A percentile compares a stretch with the other conserved stretches of the same genome.
phyloP scores from a whole-genome alignment of 768 basidiomycete species.

The Psilocybe azurescens region DNA sequence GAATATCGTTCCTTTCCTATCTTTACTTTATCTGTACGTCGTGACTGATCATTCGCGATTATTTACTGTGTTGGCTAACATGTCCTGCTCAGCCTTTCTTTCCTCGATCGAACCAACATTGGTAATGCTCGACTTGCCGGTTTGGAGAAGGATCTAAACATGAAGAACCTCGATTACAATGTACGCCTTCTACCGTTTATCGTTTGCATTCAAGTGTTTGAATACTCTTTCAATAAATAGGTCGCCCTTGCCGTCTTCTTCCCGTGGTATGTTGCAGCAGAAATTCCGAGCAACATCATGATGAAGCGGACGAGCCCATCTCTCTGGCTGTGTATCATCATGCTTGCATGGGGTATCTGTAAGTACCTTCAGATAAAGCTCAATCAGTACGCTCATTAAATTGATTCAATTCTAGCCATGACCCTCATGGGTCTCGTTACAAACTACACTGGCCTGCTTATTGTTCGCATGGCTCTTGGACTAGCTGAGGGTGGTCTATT shows the following conservation, averaged over 20 bases:
- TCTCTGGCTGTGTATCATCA: constrained; percentile 37
- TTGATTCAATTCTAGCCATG: constrained; percentile 27
- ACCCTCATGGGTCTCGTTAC: constrained; percentile 35
- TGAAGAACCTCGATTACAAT: constrained; percentile 35
- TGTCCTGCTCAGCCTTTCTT: constrained; percentile 29
- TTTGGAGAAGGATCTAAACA: constrained; percentile 30
- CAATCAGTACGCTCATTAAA: neutral
- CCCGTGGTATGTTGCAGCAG: constrained; percentile 36
- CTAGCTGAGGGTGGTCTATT: constrained; percentile 37
- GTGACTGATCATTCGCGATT: neutral
- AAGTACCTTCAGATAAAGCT: constrained; percentile 8
- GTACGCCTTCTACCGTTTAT: constrained; percentile 15
- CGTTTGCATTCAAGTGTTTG: neutral
- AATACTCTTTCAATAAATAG: constrained; percentile 10
- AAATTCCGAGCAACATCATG: constrained; percentile 39
- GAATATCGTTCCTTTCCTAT: constrained; percentile 36
- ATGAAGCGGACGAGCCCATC: constrained; percentile 40
- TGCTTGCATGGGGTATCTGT: constrained; percentile 38
- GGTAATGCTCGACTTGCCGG: constrained; percentile 37
- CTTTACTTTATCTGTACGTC: constrained; percentile 35
- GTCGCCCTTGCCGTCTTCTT: constrained; percentile 37
- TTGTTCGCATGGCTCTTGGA: constrained; percentile 33
- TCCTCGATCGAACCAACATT: constrained; percentile 37
- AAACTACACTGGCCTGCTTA: constrained; percentile 28
- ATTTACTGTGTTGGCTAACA: neutral